phyloP scores from a whole-genome alignment of 768 basidiomycete species.

The Tephrocybe rancida region DNA sequence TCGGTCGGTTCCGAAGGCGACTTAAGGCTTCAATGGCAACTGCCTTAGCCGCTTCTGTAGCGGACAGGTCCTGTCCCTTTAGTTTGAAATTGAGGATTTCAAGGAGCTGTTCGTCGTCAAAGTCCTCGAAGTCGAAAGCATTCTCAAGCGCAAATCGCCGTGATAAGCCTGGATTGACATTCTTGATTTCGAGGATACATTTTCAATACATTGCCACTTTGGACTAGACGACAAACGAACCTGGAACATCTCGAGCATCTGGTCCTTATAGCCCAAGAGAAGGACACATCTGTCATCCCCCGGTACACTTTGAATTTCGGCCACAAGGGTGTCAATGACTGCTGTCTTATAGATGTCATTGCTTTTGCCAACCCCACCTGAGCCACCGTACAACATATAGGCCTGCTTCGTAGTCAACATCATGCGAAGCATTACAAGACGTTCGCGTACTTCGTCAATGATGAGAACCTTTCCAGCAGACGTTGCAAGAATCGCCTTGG shows the following conservation, averaged over 20 bases:
- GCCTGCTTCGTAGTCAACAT: constrained; percentile 41
- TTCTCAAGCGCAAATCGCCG: constrained; percentile 72
- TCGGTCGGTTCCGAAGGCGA: constrained; percentile 48
- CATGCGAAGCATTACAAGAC: not conserved
- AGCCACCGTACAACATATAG: constrained; percentile 64
- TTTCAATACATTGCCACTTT: not conserved
- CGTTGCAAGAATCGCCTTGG: constrained; percentile 60
- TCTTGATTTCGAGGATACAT: constrained; percentile 36
- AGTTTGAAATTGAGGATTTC: constrained; percentile 59
- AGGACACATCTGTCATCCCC: constrained; percentile 74
- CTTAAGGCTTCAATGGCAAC: constrained; percentile 54
- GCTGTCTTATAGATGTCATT: constrained; percentile 62
- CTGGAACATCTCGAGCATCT: constrained; percentile 79
- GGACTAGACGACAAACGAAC: constrained; percentile 30
- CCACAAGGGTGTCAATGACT: constrained; percentile 76
- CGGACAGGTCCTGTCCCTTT: constrained; percentile 54
- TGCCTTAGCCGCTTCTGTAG: constrained; percentile 56
- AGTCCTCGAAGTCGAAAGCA: constrained; percentile 72
- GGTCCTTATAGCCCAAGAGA: constrained; percentile 62
- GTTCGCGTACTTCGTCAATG: constrained; percentile 60
- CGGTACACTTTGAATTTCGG: constrained; percentile 68
- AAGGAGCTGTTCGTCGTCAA: constrained; percentile 51
- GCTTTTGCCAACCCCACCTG: constrained; percentile 27
- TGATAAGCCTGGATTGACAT: constrained; percentile 68
- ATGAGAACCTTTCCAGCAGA: constrained; percentile 68